These are phyloP conservation scores for Wickerhamiella azyma DNA, from an alignment of 805 yeast genomes.

Conservation along the genomic window DNA sequence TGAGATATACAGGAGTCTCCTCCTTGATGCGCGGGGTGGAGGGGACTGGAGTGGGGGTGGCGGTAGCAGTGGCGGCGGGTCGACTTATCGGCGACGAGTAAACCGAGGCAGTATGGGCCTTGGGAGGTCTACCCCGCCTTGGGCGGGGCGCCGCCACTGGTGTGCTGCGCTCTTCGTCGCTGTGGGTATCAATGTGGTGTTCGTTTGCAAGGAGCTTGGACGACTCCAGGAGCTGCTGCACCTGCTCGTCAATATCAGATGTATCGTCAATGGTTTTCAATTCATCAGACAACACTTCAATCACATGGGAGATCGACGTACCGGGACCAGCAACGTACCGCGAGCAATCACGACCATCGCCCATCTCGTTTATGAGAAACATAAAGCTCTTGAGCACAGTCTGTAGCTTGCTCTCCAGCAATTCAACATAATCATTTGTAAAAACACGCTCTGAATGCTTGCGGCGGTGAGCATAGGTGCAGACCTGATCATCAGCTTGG, in stretches of 20 bases:
- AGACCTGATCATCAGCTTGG: conserved; percentile 6
- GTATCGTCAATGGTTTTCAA: background rate
- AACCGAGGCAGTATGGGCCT: background rate
- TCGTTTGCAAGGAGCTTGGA: background rate
- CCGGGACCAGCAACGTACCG: conserved; percentile 1
- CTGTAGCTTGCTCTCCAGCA: conserved; percentile 7
- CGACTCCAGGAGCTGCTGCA: conserved; percentile 3
- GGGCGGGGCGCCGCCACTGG: background rate
- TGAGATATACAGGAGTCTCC: background rate
- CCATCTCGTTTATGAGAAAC: conserved; percentile 4
- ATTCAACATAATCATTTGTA: conserved; percentile 7
- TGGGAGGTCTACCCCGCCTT: conserved; percentile 6
- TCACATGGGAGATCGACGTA: background rate
- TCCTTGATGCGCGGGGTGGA: background rate
- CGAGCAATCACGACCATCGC: conserved; percentile 6
- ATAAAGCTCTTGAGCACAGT: conserved; percentile 8
- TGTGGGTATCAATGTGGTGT: background rate
- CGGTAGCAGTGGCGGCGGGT: background rate
- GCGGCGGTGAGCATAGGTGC: conserved; percentile 8
- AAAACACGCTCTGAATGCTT: conserved; percentile 7
- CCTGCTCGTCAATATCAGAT: background rate
- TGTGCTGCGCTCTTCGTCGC: background rate
- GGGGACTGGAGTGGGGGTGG: background rate
- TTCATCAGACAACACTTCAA: background rate
- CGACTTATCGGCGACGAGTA: background rate